A percentile compares a stretch with the other conserved stretches of the same genome.
These are phyloP conservation scores for Hypoxylon rubiginosum DNA, from an alignment of 2,329 filamentous ascomycete species.

Conservation along the genomic window DNA sequence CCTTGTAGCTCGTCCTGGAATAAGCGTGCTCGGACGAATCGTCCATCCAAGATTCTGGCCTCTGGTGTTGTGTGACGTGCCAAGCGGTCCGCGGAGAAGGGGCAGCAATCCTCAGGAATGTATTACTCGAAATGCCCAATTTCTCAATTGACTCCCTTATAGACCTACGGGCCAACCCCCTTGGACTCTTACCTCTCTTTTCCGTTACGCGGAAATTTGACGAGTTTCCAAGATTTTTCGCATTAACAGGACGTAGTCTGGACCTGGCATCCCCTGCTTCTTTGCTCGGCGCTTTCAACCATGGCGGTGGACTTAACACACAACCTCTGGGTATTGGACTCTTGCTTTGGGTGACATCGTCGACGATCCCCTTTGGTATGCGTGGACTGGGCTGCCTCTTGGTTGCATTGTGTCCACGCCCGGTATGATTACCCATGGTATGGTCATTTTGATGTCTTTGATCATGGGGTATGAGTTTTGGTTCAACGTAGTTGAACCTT, in stretches of 20 bases:
- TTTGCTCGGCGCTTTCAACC: slow-evolving; percentile 48
- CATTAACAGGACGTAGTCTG: slow-evolving; percentile 44
- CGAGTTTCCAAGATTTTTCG: slow-evolving; percentile 28
- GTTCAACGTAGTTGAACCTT: not conserved
- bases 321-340: slow-evolving; percentile 36
- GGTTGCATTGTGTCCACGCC: not conserved
- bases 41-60: slow-evolving; percentile 30
- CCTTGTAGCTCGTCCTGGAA: slow-evolving; percentile 15
- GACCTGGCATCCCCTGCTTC: slow-evolving; percentile 43
- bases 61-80: slow-evolving; percentile 42
- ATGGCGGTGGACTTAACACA: slow-evolving; percentile 47
- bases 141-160: slow-evolving; percentile 8
- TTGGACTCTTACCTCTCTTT: slow-evolving; percentile 9
- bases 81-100: slow-evolving; percentile 41
- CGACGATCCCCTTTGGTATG: slow-evolving; percentile 1
- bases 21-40: slow-evolving; percentile 27
- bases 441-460: not conserved
- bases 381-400: slow-evolving; percentile 1
- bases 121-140: slow-evolving; percentile 10
- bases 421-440: not conserved
- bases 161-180: slow-evolving; percentile 6
- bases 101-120: slow-evolving; percentile 28
- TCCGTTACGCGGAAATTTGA: slow-evolving; percentile 14
- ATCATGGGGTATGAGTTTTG: not conserved
- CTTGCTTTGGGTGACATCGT: slow-evolving; percentile 10